Percentiles rank a stretch among this genome's conserved stretches.
These are phyloP conservation scores for Rhododendron simsii DNA, from an alignment of 148 eudicot species.

Conservation along the genomic window DNA sequence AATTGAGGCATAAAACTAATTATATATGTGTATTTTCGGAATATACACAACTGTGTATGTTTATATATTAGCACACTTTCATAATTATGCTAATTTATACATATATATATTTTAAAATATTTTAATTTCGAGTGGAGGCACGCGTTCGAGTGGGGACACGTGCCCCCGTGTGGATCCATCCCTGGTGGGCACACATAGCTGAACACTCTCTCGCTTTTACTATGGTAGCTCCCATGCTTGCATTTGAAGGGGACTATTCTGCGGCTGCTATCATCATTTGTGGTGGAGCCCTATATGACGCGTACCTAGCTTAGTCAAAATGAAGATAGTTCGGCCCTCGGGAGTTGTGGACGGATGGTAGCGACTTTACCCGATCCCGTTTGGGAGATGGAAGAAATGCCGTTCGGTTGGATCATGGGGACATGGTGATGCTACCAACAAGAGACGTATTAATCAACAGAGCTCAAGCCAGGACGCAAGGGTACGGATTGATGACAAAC, in stretches of 20 bases:
- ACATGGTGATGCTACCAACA: slow-evolving; percentile 81
- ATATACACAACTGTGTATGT: no score
- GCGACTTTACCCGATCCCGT: slow-evolving; percentile 55
- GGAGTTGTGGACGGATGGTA: slow-evolving; percentile 81
- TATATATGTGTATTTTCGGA: no score
- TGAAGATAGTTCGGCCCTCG: slow-evolving; percentile 46
- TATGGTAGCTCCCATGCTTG: no score
- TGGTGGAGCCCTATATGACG: slow-evolving; percentile 82
- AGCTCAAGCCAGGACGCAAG: slow-evolving; percentile 77
- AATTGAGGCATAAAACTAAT: no score
- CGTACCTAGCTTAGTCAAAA: slow-evolving; percentile 49
- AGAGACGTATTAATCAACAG: slow-evolving; percentile 82
- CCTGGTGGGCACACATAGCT: no score
- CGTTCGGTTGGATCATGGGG: slow-evolving; percentile 77
- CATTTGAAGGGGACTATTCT: slow-evolving; percentile 15
- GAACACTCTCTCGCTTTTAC: no score
- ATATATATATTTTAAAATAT: no score
- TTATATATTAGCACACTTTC: no score
- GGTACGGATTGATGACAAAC: slow-evolving; percentile 59
- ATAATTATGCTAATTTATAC: no score
- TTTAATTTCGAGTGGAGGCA: no score
- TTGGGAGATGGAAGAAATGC: slow-evolving; percentile 93
- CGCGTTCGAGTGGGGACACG: no score
- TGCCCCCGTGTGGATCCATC: no score
- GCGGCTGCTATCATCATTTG: slow-evolving; percentile 67